Conservation (phyloP, 345 rosid species). For the Rhodomyrtus tomentosa region DNA sequence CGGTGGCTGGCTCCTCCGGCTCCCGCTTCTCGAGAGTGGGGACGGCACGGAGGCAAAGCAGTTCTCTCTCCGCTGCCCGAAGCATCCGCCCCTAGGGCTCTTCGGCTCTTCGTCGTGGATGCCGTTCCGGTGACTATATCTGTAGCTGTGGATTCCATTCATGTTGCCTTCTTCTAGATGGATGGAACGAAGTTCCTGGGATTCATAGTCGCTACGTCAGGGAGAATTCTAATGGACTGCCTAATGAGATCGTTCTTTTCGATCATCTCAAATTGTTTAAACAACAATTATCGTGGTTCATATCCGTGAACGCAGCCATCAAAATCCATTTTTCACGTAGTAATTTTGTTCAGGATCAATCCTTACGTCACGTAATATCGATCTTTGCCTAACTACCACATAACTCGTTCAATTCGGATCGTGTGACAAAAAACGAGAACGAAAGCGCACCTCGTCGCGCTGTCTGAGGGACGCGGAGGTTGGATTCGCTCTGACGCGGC, state of each 20-base stretch:
- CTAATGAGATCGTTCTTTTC: neutral
- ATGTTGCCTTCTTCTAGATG: neutral
- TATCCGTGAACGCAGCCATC: neutral
- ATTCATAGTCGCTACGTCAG: neutral
- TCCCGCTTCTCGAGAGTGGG: slow-evolving; percentile 20
- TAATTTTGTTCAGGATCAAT: neutral
- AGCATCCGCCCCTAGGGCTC: neutral
- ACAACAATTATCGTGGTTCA: neutral
- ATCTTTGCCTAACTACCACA: neutral
- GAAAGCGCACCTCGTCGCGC: neutral
- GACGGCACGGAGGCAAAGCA: neutral
- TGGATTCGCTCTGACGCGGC: neutral
- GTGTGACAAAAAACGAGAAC: neutral
- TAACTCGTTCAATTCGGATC: neutral
- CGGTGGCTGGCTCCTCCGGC: neutral
- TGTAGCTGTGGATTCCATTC: neutral
- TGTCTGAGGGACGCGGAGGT: neutral
- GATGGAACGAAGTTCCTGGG: neutral
- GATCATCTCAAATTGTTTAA: neutral
- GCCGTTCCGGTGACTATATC: neutral
- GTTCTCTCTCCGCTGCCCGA: neutral
- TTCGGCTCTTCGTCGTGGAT: neutral
- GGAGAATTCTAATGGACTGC: neutral
- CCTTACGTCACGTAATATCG: neutral
- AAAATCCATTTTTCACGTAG: neutral